Base-by-base conservation (phyloP, 352 stramenopile genomes). In the Phytophthora sansomeana region DNA sequence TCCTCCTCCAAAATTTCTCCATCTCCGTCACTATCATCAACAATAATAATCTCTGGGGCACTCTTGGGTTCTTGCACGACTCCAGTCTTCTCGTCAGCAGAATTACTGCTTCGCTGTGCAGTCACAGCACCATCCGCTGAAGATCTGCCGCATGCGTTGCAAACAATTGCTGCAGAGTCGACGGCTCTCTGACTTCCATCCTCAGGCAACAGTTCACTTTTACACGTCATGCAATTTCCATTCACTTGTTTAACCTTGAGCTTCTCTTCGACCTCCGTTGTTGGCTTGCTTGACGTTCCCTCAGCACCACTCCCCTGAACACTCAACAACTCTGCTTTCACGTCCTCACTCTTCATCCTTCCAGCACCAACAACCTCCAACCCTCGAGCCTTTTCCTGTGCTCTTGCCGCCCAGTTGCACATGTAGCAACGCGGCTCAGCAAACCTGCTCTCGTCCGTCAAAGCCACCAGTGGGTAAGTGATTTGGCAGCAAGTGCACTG, bases 401-500 rank as follows among this genome's bases (percentile, higher is more conserved):
- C 21, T 51, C 11, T 61, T n/a, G 13, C 29, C 8, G 53, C 26
- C 52, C 61, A 69, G 36, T 63, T 64, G 36, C 62, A 70, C 62
- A 60, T 64, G 38, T 65, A 65, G 48, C 62, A 70, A 42, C 54
- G 54, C 5, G 62, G 54, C 32, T 60, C 6, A 8, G 13, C 14
- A 43, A 33, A 58, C 50, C 32, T 64, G 47, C 55, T 70, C 33
- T 65, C 47, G 30, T 65, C 39, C 13, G 54, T 70, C 13, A 70
- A 17, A 30, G 55, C 47, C 13, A 49, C 38, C 4, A 70, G 19
- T 4, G 54, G 62, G n/a, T 70, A 70, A 0, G 62, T 66, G 10
- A 70, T 66, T 17, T 39, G 21, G 24, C 62, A 66, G 38, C 62
- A 65, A n/a, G 29, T 35, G 17, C 62, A 70, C 17, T 64, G 54